Base-by-base conservation (phyloP, 2,329 filamentous ascomycete genomes). In the Ceratocystis colombiana region DNA sequence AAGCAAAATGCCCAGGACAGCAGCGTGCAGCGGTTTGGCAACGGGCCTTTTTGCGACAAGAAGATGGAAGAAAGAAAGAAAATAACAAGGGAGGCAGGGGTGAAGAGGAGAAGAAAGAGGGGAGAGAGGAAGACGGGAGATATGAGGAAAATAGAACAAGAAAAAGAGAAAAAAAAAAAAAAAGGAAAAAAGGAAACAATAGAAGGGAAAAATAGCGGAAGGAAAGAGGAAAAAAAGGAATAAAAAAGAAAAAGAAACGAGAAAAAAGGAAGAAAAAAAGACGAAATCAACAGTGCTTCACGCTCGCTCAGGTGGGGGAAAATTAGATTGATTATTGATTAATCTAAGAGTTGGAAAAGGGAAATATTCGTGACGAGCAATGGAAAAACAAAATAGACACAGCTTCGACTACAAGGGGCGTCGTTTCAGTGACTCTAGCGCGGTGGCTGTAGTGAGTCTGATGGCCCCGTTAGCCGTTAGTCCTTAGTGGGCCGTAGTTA, bases 241-340 rank as follows among this genome's bases (percentile, higher is more conserved):
- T 17, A 48, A 48, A 17, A 20, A 3, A 3, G 5, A 20, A 10
- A 48, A 48, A 48, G 5, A 8, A 17, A 20, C 15, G 44, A n/a
- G 44, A 46, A n/a, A 46, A 46, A 46, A 46, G n/a, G 45, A 46
- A 48, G 45, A 48, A 48, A 48, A 48, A 48, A 10, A 48, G 45
- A 48, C 45, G 45, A 48, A 48, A 48, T 48, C 45, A 48, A 48
- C 45, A 48, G 45, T 48, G 45, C 20, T 48, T 48, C 6, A n/a
- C 20, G 8, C 45, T 20, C 45, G 45, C 45, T 20, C 45, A 48
- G 45, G 45, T 48, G 45, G 45, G 45, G 45, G n/a, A 48, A 48
- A 20, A 10, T 48, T 48, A 20, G 45, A n/a, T 48, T 7, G 17
- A 48, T 48, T 20, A 20, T n/a, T 48, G 17, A 48, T n/a, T 20